These are phyloP conservation scores for Debaryomyces coudertii DNA, from an alignment of 1,139 yeast species.

Conservation along the genomic window DNA sequence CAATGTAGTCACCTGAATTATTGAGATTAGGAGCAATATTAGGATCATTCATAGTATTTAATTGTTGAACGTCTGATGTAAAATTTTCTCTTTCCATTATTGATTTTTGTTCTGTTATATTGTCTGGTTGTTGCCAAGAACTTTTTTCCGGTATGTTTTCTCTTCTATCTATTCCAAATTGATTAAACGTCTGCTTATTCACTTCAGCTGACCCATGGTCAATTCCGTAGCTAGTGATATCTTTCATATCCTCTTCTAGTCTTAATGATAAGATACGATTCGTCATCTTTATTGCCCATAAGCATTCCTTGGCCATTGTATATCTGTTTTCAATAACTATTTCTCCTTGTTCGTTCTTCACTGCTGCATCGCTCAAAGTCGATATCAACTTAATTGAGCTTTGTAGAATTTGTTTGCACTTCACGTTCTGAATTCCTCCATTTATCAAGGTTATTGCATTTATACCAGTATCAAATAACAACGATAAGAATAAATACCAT, in stretches of 20 bases:
- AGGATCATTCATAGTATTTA: not conserved
- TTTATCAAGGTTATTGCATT: constrained; percentile 49
- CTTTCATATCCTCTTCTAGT: constrained; percentile 42
- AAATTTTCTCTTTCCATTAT: not conserved
- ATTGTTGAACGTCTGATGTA: not conserved
- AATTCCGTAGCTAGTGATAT: constrained; percentile 47
- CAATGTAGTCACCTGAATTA: constrained; percentile 12
- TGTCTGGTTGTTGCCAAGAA: constrained; percentile 16
- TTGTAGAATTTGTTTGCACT: constrained; percentile 30
- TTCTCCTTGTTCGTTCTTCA: constrained; percentile 35
- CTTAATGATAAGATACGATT: constrained; percentile 54
- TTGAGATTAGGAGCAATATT: constrained; percentile 6
- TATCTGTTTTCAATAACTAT: constrained; percentile 46
- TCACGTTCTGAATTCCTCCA: constrained; percentile 36
- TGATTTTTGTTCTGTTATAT: constrained; percentile 8
- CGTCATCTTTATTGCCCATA: constrained; percentile 64
- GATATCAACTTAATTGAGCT: constrained; percentile 32
- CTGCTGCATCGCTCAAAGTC: constrained; percentile 34
- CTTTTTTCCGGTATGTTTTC: constrained; percentile 12
- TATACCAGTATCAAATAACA: constrained; percentile 52
- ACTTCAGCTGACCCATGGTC: constrained; percentile 62
- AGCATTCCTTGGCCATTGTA: constrained; percentile 63
- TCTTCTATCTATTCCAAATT: constrained; percentile 38
- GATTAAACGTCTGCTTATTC: constrained; percentile 52
- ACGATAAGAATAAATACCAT: constrained; percentile 56